These are phyloP conservation scores for Aspergillus chevalieri DNA, from an alignment of 2,329 filamentous ascomycete genomes.

Conservation along the genomic window DNA sequence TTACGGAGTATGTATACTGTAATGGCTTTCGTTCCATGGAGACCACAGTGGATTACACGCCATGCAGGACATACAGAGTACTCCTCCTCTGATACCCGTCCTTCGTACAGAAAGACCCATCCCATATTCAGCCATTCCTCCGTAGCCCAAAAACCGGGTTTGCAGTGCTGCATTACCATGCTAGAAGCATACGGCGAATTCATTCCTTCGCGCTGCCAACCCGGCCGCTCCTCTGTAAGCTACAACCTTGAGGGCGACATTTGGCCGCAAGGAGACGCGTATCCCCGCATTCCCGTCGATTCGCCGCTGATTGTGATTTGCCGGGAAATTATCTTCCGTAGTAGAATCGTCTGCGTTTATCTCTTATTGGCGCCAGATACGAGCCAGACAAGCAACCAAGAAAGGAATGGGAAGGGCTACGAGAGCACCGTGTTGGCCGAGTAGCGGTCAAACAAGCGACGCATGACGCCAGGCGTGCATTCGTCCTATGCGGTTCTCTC, in stretches of 20 bases:
- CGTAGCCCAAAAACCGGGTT: neutral
- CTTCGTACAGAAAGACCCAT: neutral
- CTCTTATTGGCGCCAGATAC: neutral
- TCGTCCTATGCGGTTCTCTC: neutral
- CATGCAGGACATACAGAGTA: neutral
- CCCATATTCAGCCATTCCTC: neutral
- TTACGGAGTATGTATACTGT: too few relatives aligned
- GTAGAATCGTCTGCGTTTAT: too few relatives aligned
- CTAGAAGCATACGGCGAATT: too few relatives aligned
- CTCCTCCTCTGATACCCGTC: neutral
- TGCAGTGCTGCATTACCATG: too few relatives aligned
- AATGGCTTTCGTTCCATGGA: too few relatives aligned
- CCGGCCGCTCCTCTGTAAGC: too few relatives aligned
- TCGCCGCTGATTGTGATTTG: neutral
- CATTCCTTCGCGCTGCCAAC: too few relatives aligned
- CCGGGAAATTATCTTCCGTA: neutral
- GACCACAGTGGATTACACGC: neutral
- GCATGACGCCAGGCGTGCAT: neutral
- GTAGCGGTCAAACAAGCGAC: neutral
- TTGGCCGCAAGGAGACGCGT: neutral
- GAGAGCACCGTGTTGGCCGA: neutral
- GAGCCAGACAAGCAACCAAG: neutral
- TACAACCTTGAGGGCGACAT: too few relatives aligned
- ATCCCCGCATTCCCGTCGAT: neutral
- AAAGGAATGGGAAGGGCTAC: neutral